Base-by-base conservation (phyloP, 441 rosid species). In the Aleurites moluccanus region DNA sequence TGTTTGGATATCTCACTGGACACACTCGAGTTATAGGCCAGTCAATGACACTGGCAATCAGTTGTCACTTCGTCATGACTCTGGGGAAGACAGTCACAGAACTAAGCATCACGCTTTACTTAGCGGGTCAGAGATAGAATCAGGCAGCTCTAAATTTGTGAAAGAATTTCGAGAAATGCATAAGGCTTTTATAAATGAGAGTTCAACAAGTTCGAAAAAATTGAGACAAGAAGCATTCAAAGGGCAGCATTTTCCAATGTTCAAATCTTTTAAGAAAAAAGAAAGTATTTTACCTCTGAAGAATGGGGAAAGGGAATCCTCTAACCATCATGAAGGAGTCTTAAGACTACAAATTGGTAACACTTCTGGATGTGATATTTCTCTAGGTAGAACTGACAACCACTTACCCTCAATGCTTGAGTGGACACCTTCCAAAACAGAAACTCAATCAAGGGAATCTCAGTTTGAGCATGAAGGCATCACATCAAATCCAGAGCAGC, bases 1-100 rank as follows among this genome's bases (percentile, higher is more conserved):
- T 67, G 75, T 44, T 27, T 88, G 91, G 91, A 81, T 87, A 84
- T 83, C 84, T 85, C 92, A 67, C 62, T 85, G 89, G 92, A 79
- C 27, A 57, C 85, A 4, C 15, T 15, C 83, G 33, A 72, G 77
- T 64, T 74, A 47, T 74, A 80, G 72, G 50, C 59, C 80, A 59
- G 80, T 67, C 57, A 28, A 72, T 64, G 73, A 30, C 38, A 72
- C 70, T 67, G 78, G 42, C 8, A 66, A 62, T 64, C 69, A 64
- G 49, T 45, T 67, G 28, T 52, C 70, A 6, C 63, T 47, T 40
- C 10, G 40, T 50, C 42, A 11, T n/a, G 75, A 70, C 21, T 45
- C 72, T 10, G 65, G 69, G 38, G 83, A 77, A 77, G 81, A 75
- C 2, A 59, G n/a, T 30, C 16, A 62, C 28, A 73, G 70, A n/a